Evolutionary conservation across 2,329 filamentous ascomycete species (phyloP).

Genomic region (Sporothrix brasiliensis): DNA sequence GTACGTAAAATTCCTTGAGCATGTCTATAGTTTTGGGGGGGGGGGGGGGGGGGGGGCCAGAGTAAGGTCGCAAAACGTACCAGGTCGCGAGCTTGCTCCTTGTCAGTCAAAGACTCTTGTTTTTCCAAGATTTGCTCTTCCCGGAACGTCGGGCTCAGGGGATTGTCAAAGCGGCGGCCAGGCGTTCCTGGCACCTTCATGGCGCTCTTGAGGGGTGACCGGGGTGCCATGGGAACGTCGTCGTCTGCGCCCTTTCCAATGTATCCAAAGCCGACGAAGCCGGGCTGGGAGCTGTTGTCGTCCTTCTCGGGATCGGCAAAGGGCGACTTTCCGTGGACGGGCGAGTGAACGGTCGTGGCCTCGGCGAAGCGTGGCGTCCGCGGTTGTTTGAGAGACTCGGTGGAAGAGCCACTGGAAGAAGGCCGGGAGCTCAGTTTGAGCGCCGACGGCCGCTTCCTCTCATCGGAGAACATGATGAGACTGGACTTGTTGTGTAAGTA

Average conservation of each 20-base stretch:
- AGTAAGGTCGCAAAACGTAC: constrained; percentile 58
- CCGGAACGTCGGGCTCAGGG: constrained; percentile 85
- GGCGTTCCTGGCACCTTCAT: constrained; percentile 85
- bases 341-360: constrained; percentile 77
- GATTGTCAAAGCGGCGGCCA: constrained; percentile 70
- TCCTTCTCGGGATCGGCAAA: constrained; percentile 63
- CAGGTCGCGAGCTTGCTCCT: constrained; percentile 83
- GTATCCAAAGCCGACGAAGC: constrained; percentile 91
- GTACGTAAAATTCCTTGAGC: background rate
- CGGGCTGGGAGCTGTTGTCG: constrained; percentile 65
- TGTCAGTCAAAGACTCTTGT: constrained; percentile 77
- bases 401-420: constrained; percentile 55
- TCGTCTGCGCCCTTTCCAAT: constrained; percentile 63
- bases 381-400: constrained; percentile 65
- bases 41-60: too few relatives aligned
- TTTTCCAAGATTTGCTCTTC: constrained; percentile 88
- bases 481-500: constrained; percentile 13
- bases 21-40: background rate
- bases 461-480: constrained; percentile 47
- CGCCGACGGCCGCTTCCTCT: constrained; percentile 60
- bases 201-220: constrained; percentile 84
- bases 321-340: constrained; percentile 62
- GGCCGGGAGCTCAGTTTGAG: constrained; percentile 58
- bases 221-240: constrained; percentile 68
- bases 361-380: constrained; percentile 79